Evolutionary conservation across 345 rosid species (phyloP), one percentile per base, ranked within the genome.

Genomic region (Boechera stricta): DNA sequence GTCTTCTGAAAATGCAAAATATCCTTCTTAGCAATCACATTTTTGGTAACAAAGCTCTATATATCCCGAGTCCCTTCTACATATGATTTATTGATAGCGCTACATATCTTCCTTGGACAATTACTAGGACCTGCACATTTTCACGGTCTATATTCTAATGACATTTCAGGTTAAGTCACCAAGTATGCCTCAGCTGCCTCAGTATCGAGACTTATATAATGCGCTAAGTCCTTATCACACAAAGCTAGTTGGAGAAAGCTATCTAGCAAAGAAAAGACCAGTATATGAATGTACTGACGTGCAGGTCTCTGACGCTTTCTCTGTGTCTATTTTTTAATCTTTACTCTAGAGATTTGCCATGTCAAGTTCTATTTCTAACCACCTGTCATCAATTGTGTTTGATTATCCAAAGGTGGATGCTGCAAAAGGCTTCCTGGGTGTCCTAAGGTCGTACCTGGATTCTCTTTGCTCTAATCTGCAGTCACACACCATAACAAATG

Each of bases 401-500:
- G 7, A 52, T 75, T 52, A 70, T 53, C 6, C 51, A 56, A 70
- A 94, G 98, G 78, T 84, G 79, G 93, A 92, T 80, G 98, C 98
- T 71, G 95, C 97, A 70, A 89, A 87, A 77, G 95, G 87, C 52
- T 94, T 94, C 79, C 75, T 94, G 28, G 12, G 49, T 70, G 93
- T 88, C 68, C 70, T 92, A 80, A 89, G 93, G 85, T 75, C 80
- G 5, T 94, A 94, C 82, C 45, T 92, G 77, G 93, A 90, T 83
- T 86, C 91, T 42, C 98, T 94, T 73, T 92, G 95, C 83, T 85
- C 92, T 60, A 94, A 90, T 84, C 82, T 94, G 47, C 97, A 95
- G 2, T 94, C 98, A 1, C 97, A 94, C 70, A 94, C 98, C 45
- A 94, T 94, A 60, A 94, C 98, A 75, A 92, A 94, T 80, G 98